Percentiles rank a stretch among this genome's conserved stretches.
Evolutionary conservation across 2,329 filamentous ascomycete species (phyloP).

Genomic region (Geosmithia flava): DNA sequence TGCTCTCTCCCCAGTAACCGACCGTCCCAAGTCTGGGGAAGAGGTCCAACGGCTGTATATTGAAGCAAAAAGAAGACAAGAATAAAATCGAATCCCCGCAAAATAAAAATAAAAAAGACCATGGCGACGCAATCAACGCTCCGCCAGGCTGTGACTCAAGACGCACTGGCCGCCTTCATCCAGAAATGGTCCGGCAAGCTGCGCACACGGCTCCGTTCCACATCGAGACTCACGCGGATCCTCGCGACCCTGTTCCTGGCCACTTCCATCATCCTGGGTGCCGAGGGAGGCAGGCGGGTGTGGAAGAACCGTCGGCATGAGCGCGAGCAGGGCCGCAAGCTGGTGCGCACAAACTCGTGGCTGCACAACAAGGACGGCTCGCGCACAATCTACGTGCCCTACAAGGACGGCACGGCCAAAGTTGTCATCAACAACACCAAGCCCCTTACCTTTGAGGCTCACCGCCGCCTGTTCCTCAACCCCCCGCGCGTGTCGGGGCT

Average conservation of each 20-base stretch:
- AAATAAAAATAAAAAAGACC: too few species aligned
- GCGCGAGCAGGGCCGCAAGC: constrained; percentile 66
- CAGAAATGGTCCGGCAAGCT: constrained; percentile 45
- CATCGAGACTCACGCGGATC: constrained; percentile 60
- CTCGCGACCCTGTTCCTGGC: constrained; percentile 65
- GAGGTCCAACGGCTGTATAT: too few species aligned
- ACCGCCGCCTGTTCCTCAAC: constrained; percentile 84
- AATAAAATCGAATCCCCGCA: background rate
- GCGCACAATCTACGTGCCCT: constrained; percentile 88
- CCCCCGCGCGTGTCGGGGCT: constrained; percentile 75
- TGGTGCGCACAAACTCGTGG: constrained; percentile 85
- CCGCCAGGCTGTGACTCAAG: constrained; percentile 49
- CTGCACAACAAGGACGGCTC: constrained; percentile 90
- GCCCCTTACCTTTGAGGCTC: constrained; percentile 88
- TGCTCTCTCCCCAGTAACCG: too few species aligned
- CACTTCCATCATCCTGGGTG: constrained; percentile 65
- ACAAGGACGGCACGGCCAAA: constrained; percentile 77
- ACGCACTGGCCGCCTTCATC: constrained; percentile 52
- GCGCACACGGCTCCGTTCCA: constrained; percentile 42
- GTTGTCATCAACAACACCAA: constrained; percentile 88
- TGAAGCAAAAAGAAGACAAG: background rate
- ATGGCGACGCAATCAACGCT: constrained; percentile 89
- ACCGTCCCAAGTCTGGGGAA: too few species aligned
- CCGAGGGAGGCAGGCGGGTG: constrained; percentile 68
- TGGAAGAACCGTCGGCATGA: constrained; percentile 65